These are phyloP conservation scores for Boeremia lycopersici DNA, from an alignment of 2,329 filamentous ascomycete species.

Conservation along the genomic window DNA sequence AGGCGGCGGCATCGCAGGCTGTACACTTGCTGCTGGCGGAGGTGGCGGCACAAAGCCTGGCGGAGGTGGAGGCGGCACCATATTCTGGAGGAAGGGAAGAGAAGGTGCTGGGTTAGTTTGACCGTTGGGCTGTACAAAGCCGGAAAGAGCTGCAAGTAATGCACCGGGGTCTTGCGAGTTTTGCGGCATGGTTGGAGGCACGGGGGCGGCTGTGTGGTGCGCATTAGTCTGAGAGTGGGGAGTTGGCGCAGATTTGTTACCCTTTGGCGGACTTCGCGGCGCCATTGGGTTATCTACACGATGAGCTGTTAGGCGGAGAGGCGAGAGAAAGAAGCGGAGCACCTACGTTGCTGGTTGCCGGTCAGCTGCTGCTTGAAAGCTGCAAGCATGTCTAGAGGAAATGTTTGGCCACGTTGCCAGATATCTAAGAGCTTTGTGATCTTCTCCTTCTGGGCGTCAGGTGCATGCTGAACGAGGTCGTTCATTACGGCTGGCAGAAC, in stretches of 20 bases:
- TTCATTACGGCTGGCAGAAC: slow-evolving; percentile 92
- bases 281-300: slow-evolving; percentile 28
- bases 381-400: slow-evolving; percentile 78
- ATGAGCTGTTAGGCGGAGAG: slow-evolving; percentile 13
- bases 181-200: slow-evolving; percentile 20
- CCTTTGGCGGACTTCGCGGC: slow-evolving; percentile 37
- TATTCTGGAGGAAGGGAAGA: slow-evolving; percentile 37
- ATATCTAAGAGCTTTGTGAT: slow-evolving; percentile 95
- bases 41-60: slow-evolving; percentile 43
- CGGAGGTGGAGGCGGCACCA: slow-evolving; percentile 38
- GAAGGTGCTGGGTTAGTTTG: slow-evolving; percentile 38
- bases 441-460: slow-evolving; percentile 95
- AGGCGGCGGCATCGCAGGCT: slow-evolving; percentile 32
- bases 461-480: slow-evolving; percentile 87
- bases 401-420: slow-evolving; percentile 95
- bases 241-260: slow-evolving; percentile 27
- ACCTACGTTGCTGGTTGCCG: slow-evolving; percentile 69
- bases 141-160: slow-evolving; percentile 43
- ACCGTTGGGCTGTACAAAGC: slow-evolving; percentile 36
- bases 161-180: slow-evolving; percentile 37
- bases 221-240: slow-evolving; percentile 35
- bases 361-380: slow-evolving; percentile 83
- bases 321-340: slow-evolving; percentile 9
- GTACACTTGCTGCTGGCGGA: slow-evolving; percentile 27
- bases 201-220: slow-evolving; percentile 29